Conservation (phyloP, 768 basidiomycete species). For the Russula lepida region DNA sequence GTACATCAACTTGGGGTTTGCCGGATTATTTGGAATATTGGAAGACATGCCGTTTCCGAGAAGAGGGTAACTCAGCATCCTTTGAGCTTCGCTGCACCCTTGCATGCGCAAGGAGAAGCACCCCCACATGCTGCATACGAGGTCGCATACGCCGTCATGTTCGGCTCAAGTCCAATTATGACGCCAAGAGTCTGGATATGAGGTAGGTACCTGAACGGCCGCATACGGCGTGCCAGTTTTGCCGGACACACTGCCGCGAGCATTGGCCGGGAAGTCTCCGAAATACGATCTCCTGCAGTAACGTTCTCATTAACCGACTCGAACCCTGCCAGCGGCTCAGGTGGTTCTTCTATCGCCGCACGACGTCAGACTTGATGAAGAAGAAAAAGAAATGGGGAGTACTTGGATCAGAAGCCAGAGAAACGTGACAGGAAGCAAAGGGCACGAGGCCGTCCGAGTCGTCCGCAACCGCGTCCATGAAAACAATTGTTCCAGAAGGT, state of each 20-base stretch:
- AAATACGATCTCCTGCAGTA: conserved; percentile 4
- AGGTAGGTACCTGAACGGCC: neutral
- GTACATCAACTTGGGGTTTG: neutral
- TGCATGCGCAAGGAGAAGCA: neutral
- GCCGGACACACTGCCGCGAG: neutral
- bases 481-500: neutral
- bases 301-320: neutral
- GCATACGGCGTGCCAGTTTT: neutral
- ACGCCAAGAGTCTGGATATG: neutral
- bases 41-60: neutral
- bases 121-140: neutral
- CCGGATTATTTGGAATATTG: neutral
- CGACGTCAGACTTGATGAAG: neutral
- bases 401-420: conserved; percentile 1
- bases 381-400: neutral
- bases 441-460: conserved; percentile 3
- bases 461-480: neutral
- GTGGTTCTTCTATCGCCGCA: conserved; percentile 16
- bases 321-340: neutral
- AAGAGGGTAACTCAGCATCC: neutral
- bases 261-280: conserved; percentile 10
- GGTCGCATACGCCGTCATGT: conserved; percentile 5
- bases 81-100: neutral
- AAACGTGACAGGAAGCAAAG: neutral
- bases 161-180: conserved; percentile 2